Evolutionary conservation across 352 stramenopile species (phyloP), one percentile per base, ranked within the genome.

Genomic region (Elongisporangium senticosum): DNA sequence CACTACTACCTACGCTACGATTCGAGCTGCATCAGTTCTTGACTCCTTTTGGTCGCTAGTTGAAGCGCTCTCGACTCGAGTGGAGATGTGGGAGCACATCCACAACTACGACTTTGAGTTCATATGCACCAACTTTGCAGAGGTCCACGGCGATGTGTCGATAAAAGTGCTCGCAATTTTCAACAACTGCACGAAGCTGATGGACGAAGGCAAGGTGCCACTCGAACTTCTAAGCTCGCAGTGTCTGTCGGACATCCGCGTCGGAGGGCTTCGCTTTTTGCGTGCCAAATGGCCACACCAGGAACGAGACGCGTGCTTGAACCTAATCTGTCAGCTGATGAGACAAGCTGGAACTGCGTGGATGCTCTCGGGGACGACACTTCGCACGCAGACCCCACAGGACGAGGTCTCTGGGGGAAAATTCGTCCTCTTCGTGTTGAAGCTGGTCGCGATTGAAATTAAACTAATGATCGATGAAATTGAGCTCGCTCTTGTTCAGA

Each of bases 401-500:
- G 68, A 86, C 10, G 79, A 89, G 57, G 74, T 86, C 0, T 85
- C 78, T 0, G 69, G 69, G 4, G 79, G 79, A 4, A 93, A 90
- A 70, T 91, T 91, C 52, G 68, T 89, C 19, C 50, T 90, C 13
- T 79, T 93, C 20, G 58, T 91, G 26, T 67, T 93, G 43, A 93
- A 90, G 56, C 74, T 93, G 4, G 76, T 89, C n/a, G 70, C 81
- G 2, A 78, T 93, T 49, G 83, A 93, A 81, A 88, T 89, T 60
- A 95, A 95, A 50, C 66, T 95, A 23, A 88, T 93, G 75, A 56
- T 95, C 13, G 86, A 95, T 49, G 86, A 95, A 58, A 80, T 89
- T 4, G 83, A 93, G 59, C 61, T 87, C 1, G 75, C 74, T 0
- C 57, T 92, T 23, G 68, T 95, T 37, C 69, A 87, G 61, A 71